phyloP scores from a whole-genome alignment of 805 yeast genomes.

The Wickerhamiella cacticola region DNA sequence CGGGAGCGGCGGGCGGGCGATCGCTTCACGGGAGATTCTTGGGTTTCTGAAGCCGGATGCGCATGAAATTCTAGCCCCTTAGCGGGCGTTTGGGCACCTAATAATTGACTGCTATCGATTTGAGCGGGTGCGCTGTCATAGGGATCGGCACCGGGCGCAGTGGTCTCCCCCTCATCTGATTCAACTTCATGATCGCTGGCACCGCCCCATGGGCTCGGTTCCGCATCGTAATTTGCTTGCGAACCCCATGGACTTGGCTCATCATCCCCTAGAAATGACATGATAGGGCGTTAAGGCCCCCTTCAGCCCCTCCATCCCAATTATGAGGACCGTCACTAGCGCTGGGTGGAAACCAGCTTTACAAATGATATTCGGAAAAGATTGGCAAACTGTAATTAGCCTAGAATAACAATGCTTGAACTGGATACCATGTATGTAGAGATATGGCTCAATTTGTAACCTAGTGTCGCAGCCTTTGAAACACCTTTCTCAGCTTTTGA shows the following conservation, averaged over 20 bases:
- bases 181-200: conserved; percentile 8
- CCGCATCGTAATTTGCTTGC: not conserved
- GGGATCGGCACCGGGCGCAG: not conserved
- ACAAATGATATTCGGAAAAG: too few relatives aligned
- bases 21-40: not conserved
- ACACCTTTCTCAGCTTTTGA: too few relatives aligned
- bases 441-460: too few relatives aligned
- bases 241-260: conserved; percentile 10
- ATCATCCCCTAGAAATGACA: conserved; percentile 11
- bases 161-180: not conserved
- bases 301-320: not conserved
- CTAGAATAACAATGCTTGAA: too few relatives aligned
- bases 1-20: conserved; percentile 5
- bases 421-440: too few relatives aligned
- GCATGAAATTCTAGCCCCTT: conserved; percentile 4
- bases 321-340: too few relatives aligned
- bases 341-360: not conserved
- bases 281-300: conserved; percentile 1
- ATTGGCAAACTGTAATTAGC: too few relatives aligned
- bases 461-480: too few relatives aligned
- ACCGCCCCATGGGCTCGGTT: conserved; percentile 11
- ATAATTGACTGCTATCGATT: conserved; percentile 1
- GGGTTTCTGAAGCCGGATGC: not conserved
- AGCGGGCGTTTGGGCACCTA: conserved; percentile 5
- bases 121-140: conserved; percentile 1